Evolutionary conservation across 192 early-diverging fungal species (phyloP), one percentile per base, ranked within the genome.

Genomic region (Backusella tuberculispora): DNA sequence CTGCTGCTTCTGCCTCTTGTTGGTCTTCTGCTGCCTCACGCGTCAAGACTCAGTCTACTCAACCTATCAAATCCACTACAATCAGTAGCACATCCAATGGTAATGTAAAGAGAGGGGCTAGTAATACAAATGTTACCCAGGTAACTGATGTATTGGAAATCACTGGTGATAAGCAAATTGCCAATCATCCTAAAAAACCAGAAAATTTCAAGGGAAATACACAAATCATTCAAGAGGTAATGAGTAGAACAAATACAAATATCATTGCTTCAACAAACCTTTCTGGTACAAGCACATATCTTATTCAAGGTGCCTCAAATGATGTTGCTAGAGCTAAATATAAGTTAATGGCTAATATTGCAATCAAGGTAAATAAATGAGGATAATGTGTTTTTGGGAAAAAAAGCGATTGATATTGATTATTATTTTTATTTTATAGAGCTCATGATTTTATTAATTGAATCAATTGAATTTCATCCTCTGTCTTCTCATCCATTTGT

Each of bases 221-320:
- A 48, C 90, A 89, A 34, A 75, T 85, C 9, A 88, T 89, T 60
- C 86, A 86, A 73, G 74, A 83, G 40, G 88, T 91, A 29, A 90
- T 87, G 79, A 76, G 82, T 63, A 86, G 83, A 43, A 93, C 92
- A 2, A 83, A 86, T 63, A 95, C 95, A 9, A 86, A 88, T 37
- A 97, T 98, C 70, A 95, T 97, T 60, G 85, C 93, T 15, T 93
- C 94, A 47, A 92, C 92, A 47, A 91, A 93, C 81, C 78, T 83
- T 43, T 88, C 85, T 41, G 86, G 88, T 10, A 90, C 88, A 4
- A 88, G 91, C 34, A 96, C 95, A 19, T 94, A 96, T 68, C 76
- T 97, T 24, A 90, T 98, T 80, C 89, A 88, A 75, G 97, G 97
- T 48, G 88, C 89, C 50, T 79, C 88, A 15, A 93, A 93, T 17